These are phyloP conservation scores for Diaporthe caulivora DNA, from an alignment of 2,329 filamentous ascomycete genomes.

Conservation along the genomic window DNA sequence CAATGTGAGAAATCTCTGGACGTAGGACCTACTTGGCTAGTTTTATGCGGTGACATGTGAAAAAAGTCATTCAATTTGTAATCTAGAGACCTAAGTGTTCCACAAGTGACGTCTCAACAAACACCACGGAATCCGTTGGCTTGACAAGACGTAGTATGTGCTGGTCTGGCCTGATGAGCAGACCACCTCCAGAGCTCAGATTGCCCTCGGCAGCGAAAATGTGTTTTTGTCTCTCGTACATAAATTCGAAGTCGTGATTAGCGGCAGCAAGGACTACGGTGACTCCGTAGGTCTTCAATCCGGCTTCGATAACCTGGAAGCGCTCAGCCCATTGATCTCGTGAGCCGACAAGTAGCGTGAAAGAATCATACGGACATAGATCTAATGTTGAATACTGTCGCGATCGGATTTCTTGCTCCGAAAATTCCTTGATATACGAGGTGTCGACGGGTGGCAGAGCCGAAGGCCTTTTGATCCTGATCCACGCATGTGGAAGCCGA, in stretches of 20 bases:
- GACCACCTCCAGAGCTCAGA: background rate
- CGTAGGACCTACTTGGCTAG: background rate
- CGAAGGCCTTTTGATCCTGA: conserved; percentile 38
- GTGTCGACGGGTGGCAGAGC: conserved; percentile 46
- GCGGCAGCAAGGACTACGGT: background rate
- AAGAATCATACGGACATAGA: conserved; percentile 48
- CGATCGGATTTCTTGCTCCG: conserved; percentile 42
- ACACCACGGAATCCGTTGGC: background rate
- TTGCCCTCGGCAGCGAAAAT: background rate
- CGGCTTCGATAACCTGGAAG: background rate
- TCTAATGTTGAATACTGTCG: conserved; percentile 53
- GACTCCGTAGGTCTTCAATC: background rate
- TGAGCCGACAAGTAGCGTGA: conserved; percentile 42
- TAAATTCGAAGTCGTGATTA: conserved; percentile 19
- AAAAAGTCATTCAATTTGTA: background rate
- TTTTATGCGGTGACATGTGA: background rate
- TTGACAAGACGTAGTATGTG: conserved; percentile 8
- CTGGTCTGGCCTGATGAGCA: conserved; percentile 32
- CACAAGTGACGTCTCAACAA: background rate
- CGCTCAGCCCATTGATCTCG: background rate
- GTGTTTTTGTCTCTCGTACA: background rate
- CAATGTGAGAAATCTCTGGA: background rate
- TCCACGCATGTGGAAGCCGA: conserved; percentile 56
- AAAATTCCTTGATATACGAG: conserved; percentile 51
- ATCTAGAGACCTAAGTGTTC: background rate